Evolutionary conservation across 805 yeast genomes (phyloP).

Genomic region (Lachancea sp.): DNA sequence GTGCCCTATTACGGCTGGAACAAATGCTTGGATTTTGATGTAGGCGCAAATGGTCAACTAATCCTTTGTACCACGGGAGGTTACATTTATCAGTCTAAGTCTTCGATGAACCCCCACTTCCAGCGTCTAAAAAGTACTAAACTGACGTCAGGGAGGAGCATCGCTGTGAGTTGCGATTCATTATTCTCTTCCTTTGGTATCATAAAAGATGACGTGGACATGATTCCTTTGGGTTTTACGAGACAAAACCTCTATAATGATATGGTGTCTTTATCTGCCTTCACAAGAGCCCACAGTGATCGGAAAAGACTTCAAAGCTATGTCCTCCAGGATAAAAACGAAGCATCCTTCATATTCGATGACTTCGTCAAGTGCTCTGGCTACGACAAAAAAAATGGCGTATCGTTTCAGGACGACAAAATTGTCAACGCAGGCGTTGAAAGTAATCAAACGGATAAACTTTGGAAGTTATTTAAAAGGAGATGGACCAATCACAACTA

Average conservation of each 20-base stretch:
- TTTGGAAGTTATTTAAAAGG: not conserved
- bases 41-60: constrained; percentile 61
- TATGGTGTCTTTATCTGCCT: constrained; percentile 48
- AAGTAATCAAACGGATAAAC: not conserved
- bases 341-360: not conserved
- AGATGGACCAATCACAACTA: not conserved
- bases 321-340: constrained; percentile 9
- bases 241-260: constrained; percentile 46
- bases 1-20: constrained; percentile 48
- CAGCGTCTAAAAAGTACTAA: constrained; percentile 31
- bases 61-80: constrained; percentile 67
- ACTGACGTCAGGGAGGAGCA: constrained; percentile 30
- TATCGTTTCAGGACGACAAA: not conserved
- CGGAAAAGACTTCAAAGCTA: constrained; percentile 10
- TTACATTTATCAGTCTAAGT: constrained; percentile 42
- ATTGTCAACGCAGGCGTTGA: not conserved
- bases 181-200: constrained; percentile 61
- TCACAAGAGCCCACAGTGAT: constrained; percentile 14
- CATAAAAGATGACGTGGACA: constrained; percentile 54
- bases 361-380: constrained; percentile 12
- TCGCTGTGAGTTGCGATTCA: constrained; percentile 58
- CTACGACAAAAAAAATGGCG: not conserved
- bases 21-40: constrained; percentile 51
- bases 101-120: constrained; percentile 9
- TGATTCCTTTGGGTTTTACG: constrained; percentile 48